These are phyloP conservation scores for Aegilops umbellulata DNA, from an alignment of 176 grass and related monocot species.

Conservation along the genomic window DNA sequence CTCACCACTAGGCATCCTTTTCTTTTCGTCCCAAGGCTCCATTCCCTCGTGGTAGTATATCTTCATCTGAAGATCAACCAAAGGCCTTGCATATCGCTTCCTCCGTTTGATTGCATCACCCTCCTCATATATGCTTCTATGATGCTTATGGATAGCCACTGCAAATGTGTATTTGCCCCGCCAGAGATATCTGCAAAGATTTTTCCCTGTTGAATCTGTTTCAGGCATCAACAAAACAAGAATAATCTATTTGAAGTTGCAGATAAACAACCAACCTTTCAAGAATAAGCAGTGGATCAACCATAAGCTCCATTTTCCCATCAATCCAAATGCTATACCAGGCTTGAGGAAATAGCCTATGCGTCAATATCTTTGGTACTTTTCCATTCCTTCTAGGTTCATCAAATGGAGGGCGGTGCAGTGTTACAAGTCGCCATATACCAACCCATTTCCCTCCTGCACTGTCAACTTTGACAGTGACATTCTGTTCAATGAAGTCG, in stretches of 20 bases:
- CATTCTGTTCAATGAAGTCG: conserved; percentile 87
- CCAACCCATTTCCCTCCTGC: conserved; percentile 92
- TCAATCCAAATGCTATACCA: conserved; percentile 99
- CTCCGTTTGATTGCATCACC: conserved; percentile 90
- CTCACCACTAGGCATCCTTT: conserved; percentile 73
- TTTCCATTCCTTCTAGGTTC: conserved; percentile 99
- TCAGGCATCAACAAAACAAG: conserved; percentile 9
- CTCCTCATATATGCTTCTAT: conserved; percentile 93
- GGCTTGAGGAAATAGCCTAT: conserved; percentile 89
- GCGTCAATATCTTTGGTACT: conserved; percentile 94
- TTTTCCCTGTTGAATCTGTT: not conserved
- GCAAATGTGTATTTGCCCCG: conserved; percentile 86
- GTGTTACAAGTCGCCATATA: conserved; percentile 77
- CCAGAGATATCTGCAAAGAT: conserved; percentile 80
- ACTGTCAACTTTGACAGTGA: conserved; percentile 57
- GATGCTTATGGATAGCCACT: conserved; percentile 91
- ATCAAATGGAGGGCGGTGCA: conserved; percentile 78
- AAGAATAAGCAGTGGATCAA: conserved; percentile 91
- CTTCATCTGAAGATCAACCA: conserved; percentile 98
- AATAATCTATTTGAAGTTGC: not conserved
- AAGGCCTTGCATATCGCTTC: conserved; percentile 87
- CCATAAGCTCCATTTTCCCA: conserved; percentile 99
- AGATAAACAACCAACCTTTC: conserved; percentile 65
- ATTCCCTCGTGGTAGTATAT: conserved; percentile 89
- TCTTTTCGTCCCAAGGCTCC: conserved; percentile 70